These are phyloP conservation scores for Nemania sp. DNA, from an alignment of 2,329 filamentous ascomycete species.

Conservation along the genomic window DNA sequence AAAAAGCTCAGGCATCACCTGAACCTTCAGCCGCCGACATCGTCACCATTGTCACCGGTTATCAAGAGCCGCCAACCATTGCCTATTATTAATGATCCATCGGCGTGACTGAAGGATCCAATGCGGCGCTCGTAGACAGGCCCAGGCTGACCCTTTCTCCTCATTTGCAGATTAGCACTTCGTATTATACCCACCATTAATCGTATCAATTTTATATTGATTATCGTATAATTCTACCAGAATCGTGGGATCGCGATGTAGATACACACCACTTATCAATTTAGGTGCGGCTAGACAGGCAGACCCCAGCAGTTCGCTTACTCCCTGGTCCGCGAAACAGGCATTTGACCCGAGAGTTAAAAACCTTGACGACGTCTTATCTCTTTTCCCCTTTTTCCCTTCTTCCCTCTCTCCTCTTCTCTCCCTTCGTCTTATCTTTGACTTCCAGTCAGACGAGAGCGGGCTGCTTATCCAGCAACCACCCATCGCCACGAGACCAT, in stretches of 20 bases:
- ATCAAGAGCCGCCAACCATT: background rate
- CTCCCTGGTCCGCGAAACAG: conserved; percentile 8
- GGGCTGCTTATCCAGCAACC: background rate
- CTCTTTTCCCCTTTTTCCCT: background rate
- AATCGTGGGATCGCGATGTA: conserved; percentile 20
- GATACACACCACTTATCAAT: no score
- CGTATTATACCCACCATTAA: no score
- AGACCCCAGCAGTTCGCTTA: background rate
- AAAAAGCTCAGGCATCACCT: background rate
- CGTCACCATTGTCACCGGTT: conserved; percentile 9
- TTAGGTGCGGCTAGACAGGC: background rate
- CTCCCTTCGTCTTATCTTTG: background rate
- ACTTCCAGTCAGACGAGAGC: conserved; percentile 5
- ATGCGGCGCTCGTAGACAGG: background rate
- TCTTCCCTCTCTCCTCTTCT: background rate
- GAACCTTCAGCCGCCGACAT: conserved; percentile 19
- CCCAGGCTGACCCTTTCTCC: background rate
- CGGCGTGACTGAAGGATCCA: background rate
- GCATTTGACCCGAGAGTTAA: background rate
- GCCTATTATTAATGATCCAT: background rate
- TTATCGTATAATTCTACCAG: background rate
- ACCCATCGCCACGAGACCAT: background rate
- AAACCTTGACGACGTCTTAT: background rate
- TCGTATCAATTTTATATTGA: no score
- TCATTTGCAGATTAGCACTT: no score